Conservation (phyloP, 1,284 basidiomycete genomes). For the Ustilago vetiveriae region DNA sequence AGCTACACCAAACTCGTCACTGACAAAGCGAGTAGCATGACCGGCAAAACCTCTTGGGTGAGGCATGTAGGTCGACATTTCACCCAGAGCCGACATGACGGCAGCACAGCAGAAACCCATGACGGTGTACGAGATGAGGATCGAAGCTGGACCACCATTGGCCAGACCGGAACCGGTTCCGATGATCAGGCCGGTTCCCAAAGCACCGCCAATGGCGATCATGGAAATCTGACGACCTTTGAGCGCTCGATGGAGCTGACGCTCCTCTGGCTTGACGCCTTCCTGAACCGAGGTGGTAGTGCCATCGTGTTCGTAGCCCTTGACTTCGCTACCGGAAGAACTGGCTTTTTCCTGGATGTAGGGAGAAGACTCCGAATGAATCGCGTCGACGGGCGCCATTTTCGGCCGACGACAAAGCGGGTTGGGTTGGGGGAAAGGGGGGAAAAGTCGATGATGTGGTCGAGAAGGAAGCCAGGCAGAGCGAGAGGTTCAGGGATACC, state of each 20-base stretch:
- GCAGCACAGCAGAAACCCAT: constrained; percentile 52
- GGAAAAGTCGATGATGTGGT: not conserved
- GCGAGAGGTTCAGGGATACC: no score
- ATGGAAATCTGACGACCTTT: constrained; percentile 73
- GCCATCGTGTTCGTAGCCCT: constrained; percentile 28
- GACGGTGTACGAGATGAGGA: constrained; percentile 69
- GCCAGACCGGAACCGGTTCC: constrained; percentile 71
- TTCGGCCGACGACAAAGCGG: no score
- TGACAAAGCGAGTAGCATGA: constrained; percentile 69
- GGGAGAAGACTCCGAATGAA: constrained; percentile 6
- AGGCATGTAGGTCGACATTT: constrained; percentile 69
- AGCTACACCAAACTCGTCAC: constrained; percentile 68
- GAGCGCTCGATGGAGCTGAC: constrained; percentile 68
- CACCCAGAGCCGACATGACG: constrained; percentile 66
- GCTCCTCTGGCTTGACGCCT: constrained; percentile 31
- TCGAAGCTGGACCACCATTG: constrained; percentile 69
- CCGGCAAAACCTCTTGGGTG: constrained; percentile 68
- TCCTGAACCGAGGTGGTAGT: constrained; percentile 16
- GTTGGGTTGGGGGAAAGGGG: not conserved
- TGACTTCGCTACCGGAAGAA: constrained; percentile 20
- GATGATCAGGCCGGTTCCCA: constrained; percentile 77
- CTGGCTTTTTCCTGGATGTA: constrained; percentile 29
- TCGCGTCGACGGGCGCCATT: constrained; percentile 21
- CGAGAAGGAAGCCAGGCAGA: not conserved
- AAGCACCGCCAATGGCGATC: constrained; percentile 68